These are phyloP conservation scores for Geranium incanum DNA, from an alignment of 441 rosid species.

Conservation along the genomic window DNA sequence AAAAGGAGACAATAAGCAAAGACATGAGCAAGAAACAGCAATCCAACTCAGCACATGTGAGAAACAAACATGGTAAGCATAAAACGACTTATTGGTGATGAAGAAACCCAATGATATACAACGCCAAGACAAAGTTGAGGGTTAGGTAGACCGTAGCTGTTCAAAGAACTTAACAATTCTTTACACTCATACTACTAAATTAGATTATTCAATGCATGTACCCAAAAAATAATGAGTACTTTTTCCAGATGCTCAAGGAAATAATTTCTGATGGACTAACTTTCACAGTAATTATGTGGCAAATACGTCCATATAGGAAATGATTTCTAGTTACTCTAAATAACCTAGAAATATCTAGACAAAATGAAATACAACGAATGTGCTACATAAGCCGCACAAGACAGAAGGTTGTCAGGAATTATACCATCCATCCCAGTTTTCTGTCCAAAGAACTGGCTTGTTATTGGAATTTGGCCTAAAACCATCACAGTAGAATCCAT, in stretches of 20 bases:
- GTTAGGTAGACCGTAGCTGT: not conserved
- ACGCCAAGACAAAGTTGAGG: not conserved
- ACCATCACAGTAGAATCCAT: conserved; percentile 70
- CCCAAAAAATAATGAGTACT: not conserved
- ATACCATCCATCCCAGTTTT: conserved; percentile 79
- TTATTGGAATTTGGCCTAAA: conserved; percentile 49
- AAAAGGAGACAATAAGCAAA: not conserved
- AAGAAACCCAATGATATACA: not conserved
- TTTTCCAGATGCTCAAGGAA: not conserved
- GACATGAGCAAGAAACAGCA: not conserved
- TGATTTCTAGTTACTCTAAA: not conserved
- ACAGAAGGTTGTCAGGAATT: conserved; percentile 20
- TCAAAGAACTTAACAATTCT: not conserved
- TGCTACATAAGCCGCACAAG: not conserved
- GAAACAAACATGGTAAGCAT: not conserved
- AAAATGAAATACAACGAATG: not conserved
- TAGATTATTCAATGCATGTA: not conserved
- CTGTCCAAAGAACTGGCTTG: conserved; percentile 65
- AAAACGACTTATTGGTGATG: not conserved
- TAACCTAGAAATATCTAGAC: not conserved
- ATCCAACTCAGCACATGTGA: not conserved
- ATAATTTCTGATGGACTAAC: not conserved
- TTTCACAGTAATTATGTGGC: not conserved
- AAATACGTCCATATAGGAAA: not conserved
- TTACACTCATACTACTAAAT: not conserved